phyloP scores from a whole-genome alignment of 257 asterid genomes.

The Capsicum baccatum region DNA sequence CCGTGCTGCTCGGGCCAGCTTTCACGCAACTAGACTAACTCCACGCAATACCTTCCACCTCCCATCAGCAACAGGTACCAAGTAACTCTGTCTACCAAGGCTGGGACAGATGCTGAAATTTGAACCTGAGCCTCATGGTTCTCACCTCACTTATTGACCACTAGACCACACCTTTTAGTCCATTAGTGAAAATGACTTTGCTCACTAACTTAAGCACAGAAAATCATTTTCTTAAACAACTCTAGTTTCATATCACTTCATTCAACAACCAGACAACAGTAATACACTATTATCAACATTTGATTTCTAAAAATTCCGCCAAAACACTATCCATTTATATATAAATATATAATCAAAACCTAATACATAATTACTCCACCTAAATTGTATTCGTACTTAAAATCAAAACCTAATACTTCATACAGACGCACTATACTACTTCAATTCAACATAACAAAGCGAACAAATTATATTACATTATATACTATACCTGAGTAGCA shows the following conservation, averaged over 20 bases:
- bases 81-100: no score
- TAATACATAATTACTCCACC: background rate
- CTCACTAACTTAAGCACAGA: background rate
- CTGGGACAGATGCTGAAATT: no score
- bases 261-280: background rate
- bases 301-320: background rate
- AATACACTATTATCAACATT: background rate
- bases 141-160: no score
- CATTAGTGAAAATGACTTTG: background rate
- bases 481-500: slow-evolving; percentile 80
- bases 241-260: background rate
- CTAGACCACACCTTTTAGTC: no score
- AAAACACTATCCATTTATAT: background rate
- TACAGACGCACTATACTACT: background rate
- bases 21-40: no score
- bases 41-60: no score
- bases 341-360: background rate
- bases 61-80: no score
- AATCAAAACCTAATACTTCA: background rate
- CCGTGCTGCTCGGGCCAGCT: no score
- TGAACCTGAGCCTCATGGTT: no score
- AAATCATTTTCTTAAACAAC: background rate
- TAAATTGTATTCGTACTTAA: no score
- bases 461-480: background rate
- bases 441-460: background rate